Evolutionary conservation across 805 yeast species (phyloP), one percentile per base, ranked within the genome.

Genomic region (Maudiozyma bulderi): DNA sequence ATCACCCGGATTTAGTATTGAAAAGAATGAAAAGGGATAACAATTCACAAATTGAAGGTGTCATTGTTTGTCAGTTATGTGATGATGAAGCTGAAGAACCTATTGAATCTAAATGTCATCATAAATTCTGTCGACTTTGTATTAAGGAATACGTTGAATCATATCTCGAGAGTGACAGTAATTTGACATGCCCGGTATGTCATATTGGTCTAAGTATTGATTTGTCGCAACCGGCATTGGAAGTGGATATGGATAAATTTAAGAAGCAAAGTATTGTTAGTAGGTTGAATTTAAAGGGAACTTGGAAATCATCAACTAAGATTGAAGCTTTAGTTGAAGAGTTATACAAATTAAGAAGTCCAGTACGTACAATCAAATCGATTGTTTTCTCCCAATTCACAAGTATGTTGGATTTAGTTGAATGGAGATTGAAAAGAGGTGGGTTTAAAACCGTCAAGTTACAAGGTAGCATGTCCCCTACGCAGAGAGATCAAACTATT

Each of bases 41-140:
- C 14, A 55, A 66, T 56, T 54, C 66, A 52, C 65, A 58, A 3
- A 52, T 71, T 1, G 59, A 58, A 31, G 78, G 77, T 40, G 69
- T 71, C 6, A 78, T 89, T 9, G 83, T 93, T 40, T 93, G 99
- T 62, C 95, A 87, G 56, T 64, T 93, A 28, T 93, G 99, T 68
- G 98, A 90, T 56, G 99, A 93, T 61, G 97, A 90, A 66, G 97
- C 98, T 0, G 98, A 93, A 66, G 99, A 93, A 52, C 95, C 99
- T 0, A 89, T 93, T 44, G 90, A 86, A 65, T 84, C 96, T 2
- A 86, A 84, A 62, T 93, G 99, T 65, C 96, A 86, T 57, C 99
- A 93, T 63, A 78, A 78, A 53, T 93, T 93, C 62, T 93, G 99
- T 64, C 77, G 99, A 31, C 73, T 93, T 73, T 93, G 99, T 64